Conservation (phyloP, 768 basidiomycete genomes). For the Collybia nuda region DNA sequence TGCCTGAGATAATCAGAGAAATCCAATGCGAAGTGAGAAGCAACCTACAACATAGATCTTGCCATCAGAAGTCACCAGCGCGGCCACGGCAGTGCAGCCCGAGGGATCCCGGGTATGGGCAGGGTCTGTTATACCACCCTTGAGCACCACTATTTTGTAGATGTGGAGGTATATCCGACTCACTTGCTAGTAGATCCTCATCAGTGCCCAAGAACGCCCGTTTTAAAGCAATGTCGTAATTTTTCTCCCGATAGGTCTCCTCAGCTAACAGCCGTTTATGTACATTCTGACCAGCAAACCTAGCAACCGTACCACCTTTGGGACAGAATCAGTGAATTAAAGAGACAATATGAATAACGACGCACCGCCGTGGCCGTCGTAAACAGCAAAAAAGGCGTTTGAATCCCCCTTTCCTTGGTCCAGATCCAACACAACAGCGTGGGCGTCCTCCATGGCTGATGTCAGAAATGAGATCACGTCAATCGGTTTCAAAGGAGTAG, state of each 20-base stretch:
- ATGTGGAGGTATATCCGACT: conserved; percentile 19
- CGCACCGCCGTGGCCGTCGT: conserved; percentile 97
- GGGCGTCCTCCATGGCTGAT: conserved; percentile 97
- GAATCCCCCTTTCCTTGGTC: conserved; percentile 46
- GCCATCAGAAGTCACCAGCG: conserved; percentile 73
- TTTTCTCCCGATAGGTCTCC: conserved; percentile 64
- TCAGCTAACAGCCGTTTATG: conserved; percentile 76
- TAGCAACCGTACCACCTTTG: conserved; percentile 80
- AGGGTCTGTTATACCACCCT: conserved; percentile 54
- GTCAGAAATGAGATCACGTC: conserved; percentile 2
- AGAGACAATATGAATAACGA: conserved; percentile 8
- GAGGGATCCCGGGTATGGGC: conserved; percentile 89
- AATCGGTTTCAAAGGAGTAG: background rate
- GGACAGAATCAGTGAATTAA: conserved; percentile 9
- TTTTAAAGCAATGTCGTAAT: conserved; percentile 81
- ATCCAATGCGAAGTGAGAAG: conserved; percentile 2
- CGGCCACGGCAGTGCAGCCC: conserved; percentile 94
- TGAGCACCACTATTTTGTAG: conserved; percentile 13
- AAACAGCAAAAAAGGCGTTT: conserved; percentile 93
- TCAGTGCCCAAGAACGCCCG: conserved; percentile 91
- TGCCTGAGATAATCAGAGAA: conserved; percentile 54
- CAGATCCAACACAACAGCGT: conserved; percentile 72
- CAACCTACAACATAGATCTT: conserved; percentile 77
- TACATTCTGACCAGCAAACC: conserved; percentile 82
- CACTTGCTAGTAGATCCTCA: conserved; percentile 87